Conservation (phyloP, 139 green algal genomes). For the Chlorella sp. region DNA sequence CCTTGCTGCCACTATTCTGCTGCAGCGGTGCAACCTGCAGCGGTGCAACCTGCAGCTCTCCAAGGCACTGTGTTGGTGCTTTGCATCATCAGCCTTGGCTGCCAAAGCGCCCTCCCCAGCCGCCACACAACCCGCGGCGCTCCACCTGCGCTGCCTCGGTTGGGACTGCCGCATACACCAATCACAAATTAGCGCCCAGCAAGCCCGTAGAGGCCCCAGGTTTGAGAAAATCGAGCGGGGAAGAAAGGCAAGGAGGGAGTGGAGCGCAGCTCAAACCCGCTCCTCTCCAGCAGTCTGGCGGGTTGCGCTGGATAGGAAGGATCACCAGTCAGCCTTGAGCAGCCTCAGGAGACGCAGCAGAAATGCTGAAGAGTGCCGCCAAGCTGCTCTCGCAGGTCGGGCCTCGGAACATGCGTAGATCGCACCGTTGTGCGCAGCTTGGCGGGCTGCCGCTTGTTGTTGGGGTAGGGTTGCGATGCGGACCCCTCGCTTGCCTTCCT, state of each 20-base stretch:
- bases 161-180: too few species aligned
- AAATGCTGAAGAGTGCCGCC: background rate
- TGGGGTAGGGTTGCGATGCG: conserved; percentile 3
- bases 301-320: background rate
- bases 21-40: too few species aligned
- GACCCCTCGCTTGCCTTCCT: background rate
- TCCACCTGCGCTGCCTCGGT: too few species aligned
- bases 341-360: background rate
- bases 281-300: background rate
- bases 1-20: too few species aligned
- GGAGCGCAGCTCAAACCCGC: background rate
- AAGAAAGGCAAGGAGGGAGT: background rate
- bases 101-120: too few species aligned
- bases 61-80: too few species aligned
- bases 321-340: background rate
- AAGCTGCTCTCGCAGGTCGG: conserved; percentile 6
- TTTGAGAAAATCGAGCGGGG: background rate
- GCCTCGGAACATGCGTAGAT: background rate
- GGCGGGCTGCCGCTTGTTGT: background rate
- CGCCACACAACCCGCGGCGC: too few species aligned
- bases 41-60: too few species aligned
- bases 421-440: background rate
- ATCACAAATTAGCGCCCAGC: background rate
- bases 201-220: background rate
- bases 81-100: too few species aligned